Evolutionary conservation across 2,329 filamentous ascomycete genomes (phyloP).

Genomic region (Diplodia intermedia): DNA sequence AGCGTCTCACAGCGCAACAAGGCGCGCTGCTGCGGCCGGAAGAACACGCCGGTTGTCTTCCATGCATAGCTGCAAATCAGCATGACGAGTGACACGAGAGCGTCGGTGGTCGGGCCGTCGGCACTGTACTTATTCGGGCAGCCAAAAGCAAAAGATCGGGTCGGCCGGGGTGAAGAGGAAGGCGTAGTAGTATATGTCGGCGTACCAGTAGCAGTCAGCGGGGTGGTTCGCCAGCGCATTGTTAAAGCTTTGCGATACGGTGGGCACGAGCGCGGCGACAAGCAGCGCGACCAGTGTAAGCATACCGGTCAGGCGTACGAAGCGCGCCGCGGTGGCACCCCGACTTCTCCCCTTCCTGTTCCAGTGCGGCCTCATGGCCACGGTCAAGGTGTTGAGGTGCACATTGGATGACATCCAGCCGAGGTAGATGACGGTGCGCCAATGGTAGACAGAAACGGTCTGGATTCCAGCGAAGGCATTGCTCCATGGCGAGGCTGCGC

Average conservation of each 20-base stretch:
- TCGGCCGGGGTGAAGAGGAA: not conserved
- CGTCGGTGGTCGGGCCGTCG: not conserved
- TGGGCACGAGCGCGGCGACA: not conserved
- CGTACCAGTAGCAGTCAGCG: not conserved
- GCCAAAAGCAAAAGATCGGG: conserved; percentile 8
- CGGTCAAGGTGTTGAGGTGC: conserved; percentile 36
- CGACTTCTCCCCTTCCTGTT: not conserved
- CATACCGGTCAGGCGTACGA: conserved; percentile 34
- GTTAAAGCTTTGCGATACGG: not conserved
- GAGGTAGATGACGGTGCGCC: conserved; percentile 36
- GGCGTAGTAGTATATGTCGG: too few species aligned
- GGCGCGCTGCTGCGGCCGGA: not conserved
- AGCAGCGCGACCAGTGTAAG: conserved; percentile 30
- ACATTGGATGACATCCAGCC: conserved; percentile 37
- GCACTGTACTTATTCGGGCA: not conserved
- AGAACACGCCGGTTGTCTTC: not conserved
- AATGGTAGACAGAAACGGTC: conserved; percentile 34
- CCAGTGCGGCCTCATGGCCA: conserved; percentile 29
- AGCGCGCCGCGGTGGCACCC: conserved; percentile 18
- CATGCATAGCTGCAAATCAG: not conserved
- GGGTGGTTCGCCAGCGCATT: not conserved
- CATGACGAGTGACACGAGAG: not conserved
- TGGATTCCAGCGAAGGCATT: conserved; percentile 27
- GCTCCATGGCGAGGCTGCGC: conserved; percentile 3
- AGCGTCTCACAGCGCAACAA: not conserved